Percentiles rank a stretch among this genome's conserved stretches.
These are phyloP conservation scores for Veloboletus limbatus DNA, from an alignment of 1,284 basidiomycete genomes.

Conservation along the genomic window DNA sequence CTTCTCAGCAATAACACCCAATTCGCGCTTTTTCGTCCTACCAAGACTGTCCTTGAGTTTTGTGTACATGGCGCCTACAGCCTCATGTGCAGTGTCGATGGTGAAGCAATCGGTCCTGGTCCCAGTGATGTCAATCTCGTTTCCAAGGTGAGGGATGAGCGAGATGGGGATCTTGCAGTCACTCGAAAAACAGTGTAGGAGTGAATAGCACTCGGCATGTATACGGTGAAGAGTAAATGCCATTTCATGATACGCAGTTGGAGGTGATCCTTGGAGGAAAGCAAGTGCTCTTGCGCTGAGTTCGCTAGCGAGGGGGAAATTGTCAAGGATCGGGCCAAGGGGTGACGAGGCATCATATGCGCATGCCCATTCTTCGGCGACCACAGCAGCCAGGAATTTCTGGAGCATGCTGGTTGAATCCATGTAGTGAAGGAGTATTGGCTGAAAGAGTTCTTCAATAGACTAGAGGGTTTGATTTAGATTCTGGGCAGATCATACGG, in stretches of 20 bases:
- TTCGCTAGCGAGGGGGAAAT: constrained; percentile 60
- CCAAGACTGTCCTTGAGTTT: constrained; percentile 73
- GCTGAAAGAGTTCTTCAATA: constrained; percentile 61
- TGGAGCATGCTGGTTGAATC: constrained; percentile 90
- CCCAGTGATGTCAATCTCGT: constrained; percentile 75
- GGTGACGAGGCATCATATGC: constrained; percentile 42
- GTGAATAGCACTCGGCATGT: constrained; percentile 75
- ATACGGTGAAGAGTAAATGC: constrained; percentile 78
- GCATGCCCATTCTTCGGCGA: constrained; percentile 94
- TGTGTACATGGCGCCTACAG: constrained; percentile 71
- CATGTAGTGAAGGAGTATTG: constrained; percentile 76
- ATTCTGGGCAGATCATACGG: background rate
- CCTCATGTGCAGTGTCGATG: constrained; percentile 73
- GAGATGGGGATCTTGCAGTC: constrained; percentile 86
- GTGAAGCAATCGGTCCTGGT: constrained; percentile 71
- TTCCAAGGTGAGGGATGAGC: constrained; percentile 78
- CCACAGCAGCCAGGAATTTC: constrained; percentile 79
- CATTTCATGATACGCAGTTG: constrained; percentile 91
- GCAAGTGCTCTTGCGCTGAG: constrained; percentile 64
- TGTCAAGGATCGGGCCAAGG: constrained; percentile 46
- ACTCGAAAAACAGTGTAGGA: constrained; percentile 77
- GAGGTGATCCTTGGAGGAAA: constrained; percentile 74
- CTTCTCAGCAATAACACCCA: constrained; percentile 77
- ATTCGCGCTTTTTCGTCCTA: constrained; percentile 74
- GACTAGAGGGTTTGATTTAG: constrained; percentile 29